Evolutionary conservation across 306 rosid species (phyloP).

Genomic region (Sophora flavescens): DNA sequence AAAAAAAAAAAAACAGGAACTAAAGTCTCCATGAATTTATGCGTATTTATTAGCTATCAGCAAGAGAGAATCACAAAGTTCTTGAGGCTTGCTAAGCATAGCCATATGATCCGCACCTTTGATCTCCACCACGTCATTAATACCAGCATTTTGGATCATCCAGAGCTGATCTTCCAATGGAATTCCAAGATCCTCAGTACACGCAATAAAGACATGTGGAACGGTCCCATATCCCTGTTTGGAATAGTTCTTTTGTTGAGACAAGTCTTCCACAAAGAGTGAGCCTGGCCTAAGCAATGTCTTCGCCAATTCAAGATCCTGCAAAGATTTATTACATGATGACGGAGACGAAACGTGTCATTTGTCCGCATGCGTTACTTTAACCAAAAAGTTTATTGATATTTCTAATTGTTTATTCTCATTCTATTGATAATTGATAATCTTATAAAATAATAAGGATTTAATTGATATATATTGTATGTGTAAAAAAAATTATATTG

Average conservation of each 20-base stretch:
- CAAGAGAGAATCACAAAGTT: slow-evolving; percentile 52
- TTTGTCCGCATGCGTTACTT: neutral
- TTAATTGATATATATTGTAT: too few relatives aligned
- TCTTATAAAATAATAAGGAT: too few relatives aligned
- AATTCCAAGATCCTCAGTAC: slow-evolving; percentile 48
- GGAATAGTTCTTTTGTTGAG: slow-evolving; percentile 47
- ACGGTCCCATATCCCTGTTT: slow-evolving; percentile 60
- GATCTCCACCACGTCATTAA: slow-evolving; percentile 58
- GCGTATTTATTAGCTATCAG: slow-evolving; percentile 54
- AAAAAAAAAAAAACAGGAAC: too few relatives aligned
- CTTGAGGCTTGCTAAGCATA: slow-evolving; percentile 54
- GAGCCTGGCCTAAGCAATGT: slow-evolving; percentile 52
- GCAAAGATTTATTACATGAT: neutral
- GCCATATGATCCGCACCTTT: slow-evolving; percentile 64
- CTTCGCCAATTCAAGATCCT: slow-evolving; percentile 67
- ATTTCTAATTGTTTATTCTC: too few relatives aligned
- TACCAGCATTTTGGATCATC: slow-evolving; percentile 61
- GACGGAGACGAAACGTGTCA: neutral
- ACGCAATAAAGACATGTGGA: slow-evolving; percentile 45
- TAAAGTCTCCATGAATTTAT: neutral
- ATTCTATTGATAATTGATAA: too few relatives aligned
- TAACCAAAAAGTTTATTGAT: too few relatives aligned
- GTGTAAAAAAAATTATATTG: too few relatives aligned
- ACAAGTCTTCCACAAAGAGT: slow-evolving; percentile 57
- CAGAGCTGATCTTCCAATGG: slow-evolving; percentile 50